Percentiles rank a stretch among this genome's conserved stretches.
These are phyloP conservation scores for Thymus quinquecostatus DNA, from an alignment of 257 asterid genomes.

Conservation along the genomic window DNA sequence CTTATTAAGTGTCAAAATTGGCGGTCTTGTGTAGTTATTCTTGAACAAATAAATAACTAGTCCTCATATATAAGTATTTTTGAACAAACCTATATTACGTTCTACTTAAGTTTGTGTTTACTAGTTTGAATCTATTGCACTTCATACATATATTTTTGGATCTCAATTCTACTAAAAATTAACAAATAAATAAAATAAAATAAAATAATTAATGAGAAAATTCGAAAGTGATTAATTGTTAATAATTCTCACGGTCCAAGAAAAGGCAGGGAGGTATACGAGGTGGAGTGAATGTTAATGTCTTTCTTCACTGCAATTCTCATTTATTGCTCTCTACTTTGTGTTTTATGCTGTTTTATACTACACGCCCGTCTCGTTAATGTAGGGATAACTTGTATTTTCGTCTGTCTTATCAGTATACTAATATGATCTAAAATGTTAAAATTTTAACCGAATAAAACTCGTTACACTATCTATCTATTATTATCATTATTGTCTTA, in stretches of 20 bases:
- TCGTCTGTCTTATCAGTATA: too few species aligned
- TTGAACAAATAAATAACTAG: not conserved
- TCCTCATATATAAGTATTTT: too few species aligned
- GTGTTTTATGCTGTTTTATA: not conserved
- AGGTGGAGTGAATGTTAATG: conserved; percentile 25
- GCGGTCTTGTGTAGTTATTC: not conserved
- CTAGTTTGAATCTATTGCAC: not conserved
- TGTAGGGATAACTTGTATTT: too few species aligned
- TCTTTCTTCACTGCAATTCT: not conserved
- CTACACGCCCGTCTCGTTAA: too few species aligned
- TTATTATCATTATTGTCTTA: too few species aligned
- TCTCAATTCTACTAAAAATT: too few species aligned
- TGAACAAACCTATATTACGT: not conserved
- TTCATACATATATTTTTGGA: too few species aligned
- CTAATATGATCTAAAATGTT: too few species aligned
- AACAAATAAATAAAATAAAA: not conserved
- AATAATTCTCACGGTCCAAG: conserved; percentile 29
- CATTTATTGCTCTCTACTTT: conserved; percentile 6
- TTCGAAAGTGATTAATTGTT: not conserved
- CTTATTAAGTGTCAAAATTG: too few species aligned
- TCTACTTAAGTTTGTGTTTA: not conserved
- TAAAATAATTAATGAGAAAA: too few species aligned
- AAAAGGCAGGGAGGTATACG: conserved; percentile 38
- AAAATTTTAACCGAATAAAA: too few species aligned
- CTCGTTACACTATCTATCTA: too few species aligned